Conservation (phyloP, 306 rosid genomes). For the Spatholobus suberectus region DNA sequence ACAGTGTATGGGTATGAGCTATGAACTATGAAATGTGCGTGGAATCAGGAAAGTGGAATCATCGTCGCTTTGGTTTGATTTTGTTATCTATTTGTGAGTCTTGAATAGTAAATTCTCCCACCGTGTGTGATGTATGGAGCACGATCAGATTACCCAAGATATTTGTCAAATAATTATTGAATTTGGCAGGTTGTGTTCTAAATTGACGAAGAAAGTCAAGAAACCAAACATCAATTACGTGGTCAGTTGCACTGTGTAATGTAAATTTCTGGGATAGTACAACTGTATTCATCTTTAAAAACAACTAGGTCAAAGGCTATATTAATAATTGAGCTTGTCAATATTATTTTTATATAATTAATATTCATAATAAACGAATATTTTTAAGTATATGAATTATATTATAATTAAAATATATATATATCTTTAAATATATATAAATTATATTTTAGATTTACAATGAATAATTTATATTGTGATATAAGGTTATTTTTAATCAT, state of each 20-base stretch:
- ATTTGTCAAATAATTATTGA: conserved; percentile 15
- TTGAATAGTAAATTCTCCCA: neutral
- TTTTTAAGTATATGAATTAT: no score
- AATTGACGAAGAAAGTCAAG: neutral
- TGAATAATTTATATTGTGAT: no score
- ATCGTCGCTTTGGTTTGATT: conserved; percentile 15
- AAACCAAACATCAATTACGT: neutral
- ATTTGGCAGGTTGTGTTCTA: neutral
- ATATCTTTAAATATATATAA: no score
- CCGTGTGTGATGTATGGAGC: conserved; percentile 13
- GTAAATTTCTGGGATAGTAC: neutral
- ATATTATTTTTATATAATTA: no score
- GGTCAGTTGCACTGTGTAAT: neutral
- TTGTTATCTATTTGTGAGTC: conserved; percentile 16
- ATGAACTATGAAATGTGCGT: neutral
- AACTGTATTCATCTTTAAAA: neutral
- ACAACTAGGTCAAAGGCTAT: no score
- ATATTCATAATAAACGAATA: no score
- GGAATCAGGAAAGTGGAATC: conserved; percentile 26
- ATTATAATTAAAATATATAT: no score
- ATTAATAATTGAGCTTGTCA: no score
- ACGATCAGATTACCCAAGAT: conserved; percentile 8
- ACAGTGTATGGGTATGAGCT: neutral
- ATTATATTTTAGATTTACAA: no score
- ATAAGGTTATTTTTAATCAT: no score